Base-by-base conservation (phyloP, 2,329 filamentous ascomycete species). In the Alternaria gansuensis region DNA sequence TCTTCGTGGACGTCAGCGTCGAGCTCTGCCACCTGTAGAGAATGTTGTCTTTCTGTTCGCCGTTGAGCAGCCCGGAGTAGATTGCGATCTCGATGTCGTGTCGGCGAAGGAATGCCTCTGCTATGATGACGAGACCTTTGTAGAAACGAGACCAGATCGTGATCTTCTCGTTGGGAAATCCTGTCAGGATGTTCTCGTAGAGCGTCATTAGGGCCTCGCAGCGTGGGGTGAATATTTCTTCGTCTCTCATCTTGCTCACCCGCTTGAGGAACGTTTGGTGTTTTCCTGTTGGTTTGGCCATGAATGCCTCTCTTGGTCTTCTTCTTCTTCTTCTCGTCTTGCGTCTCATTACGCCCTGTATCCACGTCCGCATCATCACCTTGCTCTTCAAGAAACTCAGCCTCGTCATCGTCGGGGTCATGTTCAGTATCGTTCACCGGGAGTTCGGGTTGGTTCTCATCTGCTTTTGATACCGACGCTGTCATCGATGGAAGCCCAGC, bases 71-170 rank as follows among this genome's bases (percentile, higher is more conserved):
- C n/a, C 34, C 34, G 5, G 34, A 37, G n/a, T 9, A 37, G 0
- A 37, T 1, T 0, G n/a, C 2, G 3, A 37, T 37, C 0, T 37
- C n/a, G 10, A 37, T 6, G 0, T 14, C n/a, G 6, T 37, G 1
- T 9, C 34, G 34, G 13, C 34, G 34, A 8, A 6, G n/a, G 1
- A 37, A 37, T 0, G 34, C 34, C 17, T 17, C n/a, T 14, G 34
- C n/a, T 3, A 37, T 37, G 34, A 37, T 37, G n/a, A 17, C 14
- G 14, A 37, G 34, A 0, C 11, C 34, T n/a, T 17, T 37, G n/a
- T 37, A 37, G 14, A 37, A 37, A 8, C n/a, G 1, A 2, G 14
- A 9, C 34, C 1, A 17, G 0, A 37, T 17, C 0, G 9, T 37
- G 2, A n/a, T 37, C 34, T 37, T 37, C 6, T 37, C 34, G 2